Evolutionary conservation across 108 stramenopile genomes (phyloP).

Genomic region (Aurantiochytrium sp.): DNA sequence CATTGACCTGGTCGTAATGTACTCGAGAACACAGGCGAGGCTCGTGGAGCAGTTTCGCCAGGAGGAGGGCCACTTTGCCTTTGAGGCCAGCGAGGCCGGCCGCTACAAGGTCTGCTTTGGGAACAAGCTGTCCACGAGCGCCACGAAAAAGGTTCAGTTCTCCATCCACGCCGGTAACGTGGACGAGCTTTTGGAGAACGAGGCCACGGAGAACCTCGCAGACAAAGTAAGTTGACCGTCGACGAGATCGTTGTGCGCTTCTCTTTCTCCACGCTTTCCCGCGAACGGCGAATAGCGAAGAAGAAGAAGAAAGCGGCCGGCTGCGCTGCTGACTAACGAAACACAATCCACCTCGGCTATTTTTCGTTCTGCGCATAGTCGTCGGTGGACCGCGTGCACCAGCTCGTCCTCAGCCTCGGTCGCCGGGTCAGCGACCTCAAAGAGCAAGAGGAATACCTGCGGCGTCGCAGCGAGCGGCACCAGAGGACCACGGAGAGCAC

Average conservation of each 20-base stretch:
- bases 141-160: not conserved
- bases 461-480: not conserved
- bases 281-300: too few species aligned
- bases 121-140: not conserved
- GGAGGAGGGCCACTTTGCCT: constrained; percentile 8
- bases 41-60: not conserved
- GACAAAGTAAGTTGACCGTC: not conserved
- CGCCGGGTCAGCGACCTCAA: constrained; percentile 27
- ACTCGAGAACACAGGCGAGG: not conserved
- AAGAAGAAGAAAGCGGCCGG: too few species aligned
- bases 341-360: too few species aligned
- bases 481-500: constrained; percentile 27
- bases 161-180: not conserved
- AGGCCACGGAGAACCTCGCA: not conserved
- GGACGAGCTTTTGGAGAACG: not conserved
- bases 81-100: constrained; percentile 1
- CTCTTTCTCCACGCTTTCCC: too few species aligned
- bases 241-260: too few species aligned
- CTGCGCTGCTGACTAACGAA: too few species aligned
- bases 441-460: constrained; percentile 26
- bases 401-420: not conserved
- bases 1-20: not conserved
- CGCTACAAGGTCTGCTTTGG: constrained; percentile 30
- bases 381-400: not conserved
- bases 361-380: too few species aligned